Conservation (phyloP, 2,329 filamentous ascomycete genomes). For the Berkeleyomyces rouxiae region DNA sequence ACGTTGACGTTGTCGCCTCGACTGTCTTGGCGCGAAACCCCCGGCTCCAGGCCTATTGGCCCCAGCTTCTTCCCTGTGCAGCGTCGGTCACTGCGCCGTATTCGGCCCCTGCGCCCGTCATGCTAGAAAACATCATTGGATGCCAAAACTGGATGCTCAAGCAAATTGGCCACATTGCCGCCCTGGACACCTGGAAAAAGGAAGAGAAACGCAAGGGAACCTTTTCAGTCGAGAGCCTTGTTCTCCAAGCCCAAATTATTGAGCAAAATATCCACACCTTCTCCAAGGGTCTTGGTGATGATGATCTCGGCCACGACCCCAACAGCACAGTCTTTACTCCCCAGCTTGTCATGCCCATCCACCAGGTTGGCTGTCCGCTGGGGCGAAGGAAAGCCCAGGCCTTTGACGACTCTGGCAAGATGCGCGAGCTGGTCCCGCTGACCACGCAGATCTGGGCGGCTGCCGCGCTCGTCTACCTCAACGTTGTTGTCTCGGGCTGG, state of each 20-base stretch:
- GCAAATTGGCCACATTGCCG: constrained; percentile 35
- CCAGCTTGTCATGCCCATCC: constrained; percentile 9
- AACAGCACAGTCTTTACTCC: constrained; percentile 1
- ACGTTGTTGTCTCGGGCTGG: constrained; percentile 34
- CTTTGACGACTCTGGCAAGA: constrained; percentile 11
- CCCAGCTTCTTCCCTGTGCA: constrained; percentile 22
- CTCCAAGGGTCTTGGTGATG: constrained; percentile 18
- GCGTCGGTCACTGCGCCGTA: constrained; percentile 9
- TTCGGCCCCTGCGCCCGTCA: constrained; percentile 19
- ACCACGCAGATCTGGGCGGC: constrained; percentile 30
- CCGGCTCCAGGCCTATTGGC: constrained; percentile 27
- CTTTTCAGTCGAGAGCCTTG: constrained; percentile 30
- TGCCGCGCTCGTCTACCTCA: constrained; percentile 30
- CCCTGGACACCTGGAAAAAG: constrained; percentile 39
- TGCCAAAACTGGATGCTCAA: constrained; percentile 40
- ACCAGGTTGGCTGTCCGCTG: constrained; percentile 12
- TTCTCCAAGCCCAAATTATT: constrained; percentile 28
- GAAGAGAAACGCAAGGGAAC: constrained; percentile 26
- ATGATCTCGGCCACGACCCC: constrained; percentile 1
- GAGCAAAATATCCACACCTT: constrained; percentile 23
- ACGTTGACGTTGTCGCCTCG: constrained; percentile 33
- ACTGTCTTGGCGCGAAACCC: constrained; percentile 29
- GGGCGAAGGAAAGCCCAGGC: constrained; percentile 6
- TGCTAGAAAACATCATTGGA: constrained; percentile 36
- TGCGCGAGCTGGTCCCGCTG: constrained; percentile 13